Evolutionary conservation across 345 rosid genomes (phyloP), one percentile per base, ranked within the genome.

Genomic region (Eucalyptus melliodora): DNA sequence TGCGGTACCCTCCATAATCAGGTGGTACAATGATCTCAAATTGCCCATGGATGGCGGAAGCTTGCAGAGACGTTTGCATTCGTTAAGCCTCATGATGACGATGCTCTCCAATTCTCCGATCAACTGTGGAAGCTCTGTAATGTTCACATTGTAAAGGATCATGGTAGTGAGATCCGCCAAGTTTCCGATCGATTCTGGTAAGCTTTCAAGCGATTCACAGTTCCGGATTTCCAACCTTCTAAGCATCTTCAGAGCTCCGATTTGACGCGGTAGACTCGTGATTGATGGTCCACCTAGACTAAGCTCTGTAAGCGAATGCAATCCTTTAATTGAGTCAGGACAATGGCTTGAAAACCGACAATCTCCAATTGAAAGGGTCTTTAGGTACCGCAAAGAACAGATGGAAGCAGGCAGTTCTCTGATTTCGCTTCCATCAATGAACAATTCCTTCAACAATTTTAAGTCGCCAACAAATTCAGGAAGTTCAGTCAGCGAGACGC

Each of bases 41-140:
- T 92, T 90, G 16, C 93, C 94, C 34, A 93, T 92, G 65, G 95
- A 93, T 88, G 88, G 89, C 3, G 96, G 96, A 87, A 95, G 94
- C 82, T 87, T 92, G 51, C 72, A 67, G 24, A 95, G 95, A 77
- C 30, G 87, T 82, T 44, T 77, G 7, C 95, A 94, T 51, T 90
- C 2, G 47, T 81, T 90, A 88, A 94, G 86, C 34, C 47, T 90
- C 82, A 95, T 85, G 6, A 6, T 6, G 10, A 59, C 31, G 42
- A 94, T 90, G 42, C 6, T 93, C 2, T 93, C 95, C 88, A 94
- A 89, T 87, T 62, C 37, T 62, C 95, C 95, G 9, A 93, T 9
- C 8, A 94, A 93, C 72, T 92, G 93, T 5, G 95, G 95, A 90
- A 95, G 88, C 89, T 93, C 93, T 1, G 77, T 92, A 8, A 95